phyloP scores from a whole-genome alignment of 192 early-diverging fungal genomes.

The Chytriomyces sp. region DNA sequence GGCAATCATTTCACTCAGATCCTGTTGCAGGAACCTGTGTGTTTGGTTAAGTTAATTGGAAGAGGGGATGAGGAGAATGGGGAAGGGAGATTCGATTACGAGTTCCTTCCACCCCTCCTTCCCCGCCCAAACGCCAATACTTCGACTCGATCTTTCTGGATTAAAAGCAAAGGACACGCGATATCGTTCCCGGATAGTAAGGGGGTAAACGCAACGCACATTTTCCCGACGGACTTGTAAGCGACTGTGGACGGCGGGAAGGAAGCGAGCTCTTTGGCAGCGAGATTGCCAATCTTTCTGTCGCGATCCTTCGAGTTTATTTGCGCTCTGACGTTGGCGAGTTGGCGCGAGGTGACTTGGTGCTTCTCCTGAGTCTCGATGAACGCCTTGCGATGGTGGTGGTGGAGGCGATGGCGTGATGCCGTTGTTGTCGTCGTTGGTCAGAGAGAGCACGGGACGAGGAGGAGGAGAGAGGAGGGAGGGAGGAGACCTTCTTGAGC shows the following conservation, averaged over 20 bases:
- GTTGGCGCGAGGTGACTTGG: conserved; percentile 61
- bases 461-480: neutral
- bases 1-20: conserved; percentile 43
- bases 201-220: conserved; percentile 46
- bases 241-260: conserved; percentile 52
- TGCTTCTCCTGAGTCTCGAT: conserved; percentile 72
- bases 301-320: conserved; percentile 67
- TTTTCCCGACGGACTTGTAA: conserved; percentile 76
- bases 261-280: conserved; percentile 63
- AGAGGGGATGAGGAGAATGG: neutral
- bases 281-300: conserved; percentile 66
- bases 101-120: neutral
- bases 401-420: too few species aligned
- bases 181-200: neutral
- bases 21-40: conserved; percentile 60
- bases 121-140: neutral
- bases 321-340: conserved; percentile 62
- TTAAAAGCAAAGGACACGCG: neutral
- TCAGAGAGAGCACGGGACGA: neutral
- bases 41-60: neutral
- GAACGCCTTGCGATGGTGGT: conserved; percentile 13
- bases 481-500: neutral
- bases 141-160: conserved; percentile 1
- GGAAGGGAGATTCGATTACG: neutral
- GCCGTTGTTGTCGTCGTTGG: neutral